A percentile compares a stretch with the other conserved stretches of the same genome.
phyloP scores from a whole-genome alignment of 768 basidiomycete genomes.

The Leccinum ochraceum region DNA sequence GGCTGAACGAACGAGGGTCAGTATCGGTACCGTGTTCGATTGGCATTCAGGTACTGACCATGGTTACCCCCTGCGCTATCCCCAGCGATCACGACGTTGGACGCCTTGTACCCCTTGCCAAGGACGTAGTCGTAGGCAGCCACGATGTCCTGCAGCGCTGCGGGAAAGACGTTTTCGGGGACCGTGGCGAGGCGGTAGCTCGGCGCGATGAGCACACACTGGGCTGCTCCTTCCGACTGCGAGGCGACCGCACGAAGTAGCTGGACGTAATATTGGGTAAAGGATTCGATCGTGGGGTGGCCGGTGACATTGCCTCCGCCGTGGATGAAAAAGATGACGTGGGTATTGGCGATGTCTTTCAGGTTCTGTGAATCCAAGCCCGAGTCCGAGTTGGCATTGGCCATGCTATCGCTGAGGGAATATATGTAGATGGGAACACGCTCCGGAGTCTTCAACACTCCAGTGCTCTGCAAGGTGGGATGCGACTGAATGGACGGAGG shows the following conservation, averaged over 20 bases:
- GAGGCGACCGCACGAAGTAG: conserved; percentile 14
- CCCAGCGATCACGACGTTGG: conserved; percentile 24
- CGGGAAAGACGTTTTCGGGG: conserved; percentile 27
- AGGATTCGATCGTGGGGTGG: conserved; percentile 13
- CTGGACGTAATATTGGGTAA: conserved; percentile 5
- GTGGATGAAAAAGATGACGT: no score
- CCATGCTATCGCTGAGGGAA: no score
- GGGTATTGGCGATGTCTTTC: not conserved
- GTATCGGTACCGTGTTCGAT: no score
- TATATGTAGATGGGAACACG: no score
- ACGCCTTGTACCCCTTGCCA: conserved; percentile 18
- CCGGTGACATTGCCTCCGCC: conserved; percentile 19
- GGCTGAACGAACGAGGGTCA: conserved; percentile 8
- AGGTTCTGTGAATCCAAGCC: no score
- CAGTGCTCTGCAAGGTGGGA: no score
- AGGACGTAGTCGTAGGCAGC: conserved; percentile 31
- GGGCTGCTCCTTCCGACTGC: not conserved
- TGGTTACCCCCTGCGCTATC: conserved; percentile 31
- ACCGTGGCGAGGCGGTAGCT: conserved; percentile 27
- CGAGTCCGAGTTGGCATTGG: no score
- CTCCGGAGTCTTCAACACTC: not conserved
- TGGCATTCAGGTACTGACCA: conserved; percentile 13
- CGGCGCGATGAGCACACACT: conserved; percentile 22
- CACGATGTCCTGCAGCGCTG: conserved; percentile 22
- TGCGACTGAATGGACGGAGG: no score